A percentile compares a stretch with the other conserved stretches of the same genome.
Conservation (phyloP, 2,329 filamentous ascomycete genomes). For the Fusarium sp. region DNA sequence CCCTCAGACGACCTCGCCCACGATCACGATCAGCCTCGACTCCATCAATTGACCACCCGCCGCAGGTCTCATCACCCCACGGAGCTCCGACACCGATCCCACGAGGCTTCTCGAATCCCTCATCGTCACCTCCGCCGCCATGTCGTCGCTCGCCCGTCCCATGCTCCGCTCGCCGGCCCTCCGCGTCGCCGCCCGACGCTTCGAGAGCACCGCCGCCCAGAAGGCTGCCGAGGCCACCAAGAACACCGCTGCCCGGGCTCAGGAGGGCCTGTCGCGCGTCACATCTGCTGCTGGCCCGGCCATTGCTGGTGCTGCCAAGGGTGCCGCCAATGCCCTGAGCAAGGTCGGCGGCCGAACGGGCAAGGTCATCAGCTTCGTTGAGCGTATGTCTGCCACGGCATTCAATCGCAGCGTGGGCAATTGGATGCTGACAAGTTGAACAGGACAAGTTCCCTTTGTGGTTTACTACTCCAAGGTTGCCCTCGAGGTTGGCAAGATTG, state of each 20-base stretch:
- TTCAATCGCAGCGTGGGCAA: background rate
- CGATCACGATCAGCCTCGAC: conserved; percentile 43
- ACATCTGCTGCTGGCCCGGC: conserved; percentile 83
- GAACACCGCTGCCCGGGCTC: conserved; percentile 71
- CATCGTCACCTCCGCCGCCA: conserved; percentile 45
- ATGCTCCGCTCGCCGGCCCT: conserved; percentile 60
- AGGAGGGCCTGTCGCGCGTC: conserved; percentile 85
- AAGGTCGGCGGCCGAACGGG: conserved; percentile 88
- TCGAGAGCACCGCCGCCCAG: conserved; percentile 68
- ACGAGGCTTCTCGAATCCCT: conserved; percentile 38
- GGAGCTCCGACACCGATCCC: conserved; percentile 44
- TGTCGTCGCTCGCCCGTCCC: conserved; percentile 56
- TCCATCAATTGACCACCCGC: conserved; percentile 53
- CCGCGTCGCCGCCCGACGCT: conserved; percentile 64
- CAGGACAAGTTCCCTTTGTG: conserved; percentile 86
- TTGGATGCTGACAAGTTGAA: conserved; percentile 25
- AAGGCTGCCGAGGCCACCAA: conserved; percentile 59
- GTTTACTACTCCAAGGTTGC: conserved; percentile 93
- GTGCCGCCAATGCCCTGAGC: conserved; percentile 73
- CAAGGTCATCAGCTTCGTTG: conserved; percentile 80
- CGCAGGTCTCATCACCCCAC: conserved; percentile 41
- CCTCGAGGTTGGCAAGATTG: conserved; percentile 87
- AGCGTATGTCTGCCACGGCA: conserved; percentile 74
- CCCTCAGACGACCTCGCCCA: conserved; percentile 49
- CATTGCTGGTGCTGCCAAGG: conserved; percentile 76